A percentile compares a stretch with the other conserved stretches of the same genome.
These are phyloP conservation scores for Parasarocladium wereldwijsianum DNA, from an alignment of 2,329 filamentous ascomycete genomes.

Conservation along the genomic window DNA sequence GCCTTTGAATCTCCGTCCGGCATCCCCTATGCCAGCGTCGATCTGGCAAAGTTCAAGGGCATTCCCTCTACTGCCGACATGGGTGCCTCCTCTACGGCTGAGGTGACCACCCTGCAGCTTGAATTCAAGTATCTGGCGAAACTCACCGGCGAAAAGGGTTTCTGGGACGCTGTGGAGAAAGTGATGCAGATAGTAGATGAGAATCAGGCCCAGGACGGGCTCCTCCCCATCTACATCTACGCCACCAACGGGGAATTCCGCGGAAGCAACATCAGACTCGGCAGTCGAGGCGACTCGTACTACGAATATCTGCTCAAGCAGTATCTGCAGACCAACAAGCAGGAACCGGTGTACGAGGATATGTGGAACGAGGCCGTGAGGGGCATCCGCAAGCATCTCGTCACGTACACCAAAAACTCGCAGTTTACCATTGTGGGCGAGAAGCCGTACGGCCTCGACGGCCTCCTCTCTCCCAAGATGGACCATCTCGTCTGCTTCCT, in stretches of 20 bases:
- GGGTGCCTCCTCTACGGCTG: constrained; percentile 85
- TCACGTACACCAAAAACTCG: constrained; percentile 72
- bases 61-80: constrained; percentile 70
- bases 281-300: constrained; percentile 91
- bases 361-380: constrained; percentile 83
- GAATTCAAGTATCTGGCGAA: constrained; percentile 97
- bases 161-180: constrained; percentile 84
- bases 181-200: constrained; percentile 85
- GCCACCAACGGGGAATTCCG: constrained; percentile 65
- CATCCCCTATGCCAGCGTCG: constrained; percentile 80
- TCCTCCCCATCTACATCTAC: constrained; percentile 85
- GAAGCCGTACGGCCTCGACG: constrained; percentile 56
- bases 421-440: constrained; percentile 85
- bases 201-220: constrained; percentile 62
- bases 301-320: constrained; percentile 99
- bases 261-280: constrained; percentile 75
- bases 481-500: constrained; percentile 97
- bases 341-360: constrained; percentile 74
- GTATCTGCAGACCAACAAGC: constrained; percentile 79
- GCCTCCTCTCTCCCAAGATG: constrained; percentile 72
- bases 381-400: constrained; percentile 79
- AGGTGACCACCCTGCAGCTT: constrained; percentile 81
- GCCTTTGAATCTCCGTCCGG: constrained; percentile 83
- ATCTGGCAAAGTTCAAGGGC: constrained; percentile 62
- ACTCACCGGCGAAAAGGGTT: constrained; percentile 79